Evolutionary conservation across 371 early-diverging fungal genomes (phyloP).

Genomic region (Mycotypha africana): DNA sequence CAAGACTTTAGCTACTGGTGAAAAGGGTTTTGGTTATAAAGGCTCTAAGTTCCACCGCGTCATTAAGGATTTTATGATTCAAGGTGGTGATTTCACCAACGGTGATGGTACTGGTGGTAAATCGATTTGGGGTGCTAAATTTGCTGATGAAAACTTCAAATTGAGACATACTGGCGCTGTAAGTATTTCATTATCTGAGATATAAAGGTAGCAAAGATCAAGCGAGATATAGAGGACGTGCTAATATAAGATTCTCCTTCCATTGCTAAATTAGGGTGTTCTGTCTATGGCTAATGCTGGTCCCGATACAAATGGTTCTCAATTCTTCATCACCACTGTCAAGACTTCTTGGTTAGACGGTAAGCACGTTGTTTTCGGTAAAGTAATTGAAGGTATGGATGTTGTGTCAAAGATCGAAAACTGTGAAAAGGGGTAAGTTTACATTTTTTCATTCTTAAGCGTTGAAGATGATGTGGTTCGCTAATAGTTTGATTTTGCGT

Average conservation of each 20-base stretch:
- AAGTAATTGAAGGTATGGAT: conserved; percentile 80
- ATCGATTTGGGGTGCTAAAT: conserved; percentile 84
- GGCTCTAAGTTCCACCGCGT: conserved; percentile 89
- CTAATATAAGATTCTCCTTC: too few species aligned
- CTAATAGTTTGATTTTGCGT: too few species aligned
- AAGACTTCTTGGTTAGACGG: conserved; percentile 77
- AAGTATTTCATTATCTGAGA: too few species aligned
- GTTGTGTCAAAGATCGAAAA: conserved; percentile 62
- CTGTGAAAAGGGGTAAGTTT: conserved; percentile 11
- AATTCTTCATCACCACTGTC: conserved; percentile 94
- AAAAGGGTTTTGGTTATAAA: conserved; percentile 77
- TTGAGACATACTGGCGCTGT: conserved; percentile 76
- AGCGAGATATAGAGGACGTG: too few species aligned
- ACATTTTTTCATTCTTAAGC: not conserved
- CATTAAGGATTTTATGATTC: conserved; percentile 87
- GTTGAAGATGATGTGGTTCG: not conserved
- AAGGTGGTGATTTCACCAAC: conserved; percentile 77
- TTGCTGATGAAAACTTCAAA: conserved; percentile 96
- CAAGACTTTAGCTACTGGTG: conserved; percentile 75
- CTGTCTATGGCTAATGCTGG: conserved; percentile 97
- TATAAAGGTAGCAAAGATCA: too few species aligned
- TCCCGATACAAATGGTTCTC: conserved; percentile 94
- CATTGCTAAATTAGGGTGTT: conserved; percentile 69
- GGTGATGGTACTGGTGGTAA: conserved; percentile 94
- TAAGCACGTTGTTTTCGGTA: conserved; percentile 90